Conservation (phyloP, 129 eudicot species). For the Ambrosia artemisiifolia region DNA sequence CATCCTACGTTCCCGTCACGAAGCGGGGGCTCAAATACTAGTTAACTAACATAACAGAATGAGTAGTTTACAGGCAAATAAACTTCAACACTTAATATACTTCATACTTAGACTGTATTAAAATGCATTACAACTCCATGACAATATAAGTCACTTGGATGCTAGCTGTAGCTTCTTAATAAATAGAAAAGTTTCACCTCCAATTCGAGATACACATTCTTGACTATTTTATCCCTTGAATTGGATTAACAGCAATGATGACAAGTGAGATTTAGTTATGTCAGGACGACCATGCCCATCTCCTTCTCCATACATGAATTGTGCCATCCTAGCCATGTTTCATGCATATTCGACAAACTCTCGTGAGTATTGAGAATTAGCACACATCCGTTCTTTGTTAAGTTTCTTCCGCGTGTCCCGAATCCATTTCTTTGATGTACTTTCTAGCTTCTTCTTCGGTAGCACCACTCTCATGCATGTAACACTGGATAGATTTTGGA, state of each 20-base stretch:
- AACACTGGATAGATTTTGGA: constrained; percentile 27
- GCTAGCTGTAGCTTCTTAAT: background rate
- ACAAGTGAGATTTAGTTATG: background rate
- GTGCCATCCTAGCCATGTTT: constrained; percentile 29
- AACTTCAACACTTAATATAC: too few relatives aligned
- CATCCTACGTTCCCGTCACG: too few relatives aligned
- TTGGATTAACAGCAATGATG: constrained; percentile 22
- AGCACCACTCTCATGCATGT: constrained; percentile 30
- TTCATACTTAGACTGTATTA: too few relatives aligned
- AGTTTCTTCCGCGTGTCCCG: constrained; percentile 27
- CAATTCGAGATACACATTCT: background rate
- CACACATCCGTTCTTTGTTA: constrained; percentile 18
- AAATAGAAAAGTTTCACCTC: background rate
- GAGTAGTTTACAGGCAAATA: too few relatives aligned
- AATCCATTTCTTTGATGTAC: constrained; percentile 15
- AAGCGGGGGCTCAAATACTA: too few relatives aligned
- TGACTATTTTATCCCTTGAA: background rate
- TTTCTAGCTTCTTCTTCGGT: constrained; percentile 29
- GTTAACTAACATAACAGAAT: too few relatives aligned
- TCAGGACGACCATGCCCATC: constrained; percentile 24
- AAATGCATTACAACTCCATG: too few relatives aligned
- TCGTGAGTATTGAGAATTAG: constrained; percentile 9
- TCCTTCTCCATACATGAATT: constrained; percentile 28
- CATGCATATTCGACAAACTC: constrained; percentile 11
- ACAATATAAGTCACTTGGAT: background rate